These are phyloP conservation scores for Microascus cirrosus DNA, from an alignment of 2,329 filamentous ascomycete genomes.

Conservation along the genomic window DNA sequence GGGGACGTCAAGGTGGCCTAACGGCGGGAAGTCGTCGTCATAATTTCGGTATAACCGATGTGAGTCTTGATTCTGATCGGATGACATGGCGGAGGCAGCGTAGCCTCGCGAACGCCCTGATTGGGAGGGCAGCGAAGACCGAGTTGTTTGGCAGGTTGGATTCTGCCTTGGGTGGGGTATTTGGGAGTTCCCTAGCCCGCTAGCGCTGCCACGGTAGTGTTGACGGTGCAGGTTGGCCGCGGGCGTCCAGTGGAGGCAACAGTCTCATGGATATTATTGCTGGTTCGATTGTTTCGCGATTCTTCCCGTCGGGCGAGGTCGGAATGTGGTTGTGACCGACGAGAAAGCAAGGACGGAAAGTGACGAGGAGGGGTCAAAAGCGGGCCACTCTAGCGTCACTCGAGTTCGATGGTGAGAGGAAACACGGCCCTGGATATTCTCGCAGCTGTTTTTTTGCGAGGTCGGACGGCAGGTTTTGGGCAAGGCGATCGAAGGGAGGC, in stretches of 20 bases:
- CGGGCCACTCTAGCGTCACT: not conserved
- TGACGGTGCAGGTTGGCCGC: not conserved
- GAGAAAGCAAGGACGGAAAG: not conserved
- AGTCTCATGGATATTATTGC: not conserved
- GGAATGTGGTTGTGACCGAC: not conserved
- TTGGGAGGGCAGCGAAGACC: not conserved
- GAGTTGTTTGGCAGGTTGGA: not conserved
- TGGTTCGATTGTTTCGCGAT: not conserved
- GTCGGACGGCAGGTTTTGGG: not conserved
- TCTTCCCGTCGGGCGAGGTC: not conserved
- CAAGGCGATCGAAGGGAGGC: not conserved
- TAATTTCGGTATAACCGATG: not conserved
- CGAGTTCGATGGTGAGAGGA: not conserved
- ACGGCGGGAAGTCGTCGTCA: conserved; percentile 1
- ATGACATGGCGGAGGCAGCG: conserved; percentile 2
- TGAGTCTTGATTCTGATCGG: conserved; percentile 2
- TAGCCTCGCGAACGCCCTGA: not conserved
- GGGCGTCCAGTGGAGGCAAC: not conserved
- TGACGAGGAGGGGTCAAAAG: not conserved
- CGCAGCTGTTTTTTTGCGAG: not conserved
- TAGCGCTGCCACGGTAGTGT: not conserved
- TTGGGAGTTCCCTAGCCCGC: not conserved
- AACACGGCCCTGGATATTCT: not conserved
- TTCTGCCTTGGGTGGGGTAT: not conserved
- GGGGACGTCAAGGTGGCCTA: not conserved